phyloP scores from a whole-genome alignment of 2,329 filamentous ascomycete genomes.

The Pyrenophora tritici-repentis region DNA sequence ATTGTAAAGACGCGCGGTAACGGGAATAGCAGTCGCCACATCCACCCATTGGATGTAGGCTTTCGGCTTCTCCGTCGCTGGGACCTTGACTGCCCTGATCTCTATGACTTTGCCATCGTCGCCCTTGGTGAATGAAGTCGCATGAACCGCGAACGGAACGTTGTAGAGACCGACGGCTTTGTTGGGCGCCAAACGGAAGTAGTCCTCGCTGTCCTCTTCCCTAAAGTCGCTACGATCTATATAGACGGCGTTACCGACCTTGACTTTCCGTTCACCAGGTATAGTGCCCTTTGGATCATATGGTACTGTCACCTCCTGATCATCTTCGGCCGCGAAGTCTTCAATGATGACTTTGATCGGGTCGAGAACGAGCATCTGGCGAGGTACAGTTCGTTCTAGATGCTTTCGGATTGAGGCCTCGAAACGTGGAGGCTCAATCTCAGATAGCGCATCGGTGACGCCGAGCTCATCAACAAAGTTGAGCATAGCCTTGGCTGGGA shows the following conservation, averaged over 20 bases:
- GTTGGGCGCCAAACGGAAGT: conserved; percentile 77
- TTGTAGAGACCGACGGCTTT: conserved; percentile 76
- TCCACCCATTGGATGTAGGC: conserved; percentile 86
- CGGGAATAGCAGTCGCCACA: conserved; percentile 64
- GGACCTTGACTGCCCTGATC: conserved; percentile 69
- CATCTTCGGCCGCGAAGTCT: conserved; percentile 70
- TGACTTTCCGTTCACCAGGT: conserved; percentile 62
- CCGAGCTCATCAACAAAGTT: conserved; percentile 91
- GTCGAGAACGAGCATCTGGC: conserved; percentile 87
- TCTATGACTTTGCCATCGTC: conserved; percentile 67
- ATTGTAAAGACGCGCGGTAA: conserved; percentile 75
- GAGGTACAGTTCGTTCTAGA: conserved; percentile 84
- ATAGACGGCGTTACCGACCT: conserved; percentile 78
- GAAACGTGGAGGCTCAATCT: conserved; percentile 81
- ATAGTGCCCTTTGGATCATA: conserved; percentile 76
- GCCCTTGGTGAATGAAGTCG: conserved; percentile 70
- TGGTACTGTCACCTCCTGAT: conserved; percentile 71
- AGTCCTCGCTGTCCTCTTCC: conserved; percentile 71
- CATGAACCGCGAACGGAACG: conserved; percentile 70
- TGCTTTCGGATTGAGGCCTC: conserved; percentile 85
- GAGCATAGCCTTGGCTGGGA: conserved; percentile 85
- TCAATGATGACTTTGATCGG: conserved; percentile 83
- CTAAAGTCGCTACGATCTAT: conserved; percentile 83
- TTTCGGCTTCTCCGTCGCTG: conserved; percentile 70
- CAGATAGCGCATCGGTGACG: conserved; percentile 79